These are phyloP conservation scores for Crithidia bombi DNA, from an alignment of 208 protist species.

Conservation along the genomic window DNA sequence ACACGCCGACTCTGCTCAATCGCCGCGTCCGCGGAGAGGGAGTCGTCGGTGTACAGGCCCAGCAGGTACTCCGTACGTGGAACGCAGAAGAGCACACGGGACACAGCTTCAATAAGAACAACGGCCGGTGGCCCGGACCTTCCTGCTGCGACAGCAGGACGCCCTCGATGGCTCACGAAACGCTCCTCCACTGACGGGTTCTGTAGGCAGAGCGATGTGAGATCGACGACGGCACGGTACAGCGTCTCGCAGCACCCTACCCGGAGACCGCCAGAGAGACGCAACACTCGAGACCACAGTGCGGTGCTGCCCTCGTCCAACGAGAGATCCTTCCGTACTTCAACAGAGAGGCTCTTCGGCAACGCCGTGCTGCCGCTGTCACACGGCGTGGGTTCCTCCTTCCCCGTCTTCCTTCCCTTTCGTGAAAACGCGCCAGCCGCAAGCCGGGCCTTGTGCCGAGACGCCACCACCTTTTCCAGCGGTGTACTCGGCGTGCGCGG, in stretches of 20 bases:
- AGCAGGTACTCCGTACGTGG: constrained; percentile 63
- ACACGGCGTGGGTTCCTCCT: not conserved
- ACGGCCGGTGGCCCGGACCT: not conserved
- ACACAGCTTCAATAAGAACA: constrained; percentile 28
- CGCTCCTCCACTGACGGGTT: not conserved
- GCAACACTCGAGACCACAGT: constrained; percentile 20
- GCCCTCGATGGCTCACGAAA: not conserved
- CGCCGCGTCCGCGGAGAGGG: not conserved
- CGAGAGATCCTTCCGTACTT: too few relatives aligned
- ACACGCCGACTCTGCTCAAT: constrained; percentile 27
- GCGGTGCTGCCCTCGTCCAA: not conserved
- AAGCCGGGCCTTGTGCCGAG: constrained; percentile 1
- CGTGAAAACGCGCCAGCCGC: not conserved
- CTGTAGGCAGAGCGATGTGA: not conserved
- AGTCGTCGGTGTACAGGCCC: constrained; percentile 14
- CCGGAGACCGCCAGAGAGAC: constrained; percentile 24
- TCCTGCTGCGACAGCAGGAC: not conserved
- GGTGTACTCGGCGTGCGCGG: constrained; percentile 22
- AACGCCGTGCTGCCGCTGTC: not conserved
- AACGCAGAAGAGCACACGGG: constrained; percentile 41
- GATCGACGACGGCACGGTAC: constrained; percentile 26
- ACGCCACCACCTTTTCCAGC: constrained; percentile 14
- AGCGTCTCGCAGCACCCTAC: constrained; percentile 20
- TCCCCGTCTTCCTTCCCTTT: not conserved
- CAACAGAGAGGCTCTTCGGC: too few relatives aligned